A percentile compares a stretch with the other conserved stretches of the same genome.
Evolutionary conservation across 768 basidiomycete genomes (phyloP).

Genomic region (Hysterangium stoloniferum): DNA sequence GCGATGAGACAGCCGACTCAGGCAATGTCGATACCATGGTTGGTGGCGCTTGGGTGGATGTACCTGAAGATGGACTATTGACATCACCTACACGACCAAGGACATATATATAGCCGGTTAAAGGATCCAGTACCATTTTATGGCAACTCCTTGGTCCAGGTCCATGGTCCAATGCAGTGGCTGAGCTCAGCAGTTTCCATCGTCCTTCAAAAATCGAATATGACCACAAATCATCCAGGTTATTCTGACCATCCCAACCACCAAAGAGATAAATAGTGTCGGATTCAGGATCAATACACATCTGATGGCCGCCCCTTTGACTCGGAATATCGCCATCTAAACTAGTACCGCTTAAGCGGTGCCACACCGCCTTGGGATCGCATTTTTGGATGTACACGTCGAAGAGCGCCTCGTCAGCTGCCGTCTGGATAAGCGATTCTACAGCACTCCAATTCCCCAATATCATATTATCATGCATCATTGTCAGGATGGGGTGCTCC

Average conservation of each 20-base stretch:
- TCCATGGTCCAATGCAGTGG: slow-evolving; percentile 53
- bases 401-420: slow-evolving; percentile 54
- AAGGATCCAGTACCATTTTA: slow-evolving; percentile 74
- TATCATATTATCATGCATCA: slow-evolving; percentile 56
- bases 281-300: slow-evolving; percentile 64
- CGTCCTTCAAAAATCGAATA: slow-evolving; percentile 51
- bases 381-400: slow-evolving; percentile 45
- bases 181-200: slow-evolving; percentile 55
- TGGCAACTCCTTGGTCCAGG: slow-evolving; percentile 71
- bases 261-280: slow-evolving; percentile 69
- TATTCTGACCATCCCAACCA: slow-evolving; percentile 68
- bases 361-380: slow-evolving; percentile 57
- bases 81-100: slow-evolving; percentile 60
- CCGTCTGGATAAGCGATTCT: slow-evolving; percentile 43
- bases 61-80: slow-evolving; percentile 28
- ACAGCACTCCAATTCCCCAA: slow-evolving; percentile 57
- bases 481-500: slow-evolving; percentile 65
- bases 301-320: slow-evolving; percentile 70
- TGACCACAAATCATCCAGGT: slow-evolving; percentile 74
- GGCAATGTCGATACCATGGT: neutral
- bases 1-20: neutral
- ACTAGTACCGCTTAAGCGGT: slow-evolving; percentile 48
- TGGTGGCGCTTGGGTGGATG: neutral
- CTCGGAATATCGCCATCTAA: slow-evolving; percentile 59
- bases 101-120: slow-evolving; percentile 62